Evolutionary conservation across 352 stramenopile genomes (phyloP), one percentile per base, ranked within the genome.

Genomic region (Aphanomyces cochlioides): DNA sequence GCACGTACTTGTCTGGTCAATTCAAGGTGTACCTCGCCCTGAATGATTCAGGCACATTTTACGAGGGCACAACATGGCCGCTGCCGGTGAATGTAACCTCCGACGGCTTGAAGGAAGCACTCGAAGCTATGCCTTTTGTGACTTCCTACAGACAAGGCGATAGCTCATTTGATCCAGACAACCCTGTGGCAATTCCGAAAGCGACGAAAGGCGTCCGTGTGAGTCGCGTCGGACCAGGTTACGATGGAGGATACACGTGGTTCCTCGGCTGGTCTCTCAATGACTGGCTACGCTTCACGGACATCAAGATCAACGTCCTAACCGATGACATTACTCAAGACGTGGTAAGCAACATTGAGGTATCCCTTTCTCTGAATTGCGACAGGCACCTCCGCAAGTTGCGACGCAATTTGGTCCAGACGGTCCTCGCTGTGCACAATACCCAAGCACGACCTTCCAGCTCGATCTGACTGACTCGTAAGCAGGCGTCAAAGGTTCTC

Each of bases 191-290:
- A 8, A 50, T 61, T n/a, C 64, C 64, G 8, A 63, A 5, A 36
- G 64, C 64, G 8, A 70, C 90, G 54, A 90, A 90, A 58, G 85
- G 85, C 12, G 85, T 93, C 8, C 83, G 83, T 3, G 83, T 93
- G 8, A 80, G 78, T 45, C 83, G 85, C 7, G 79, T 88, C 21
- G 85, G 85, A 0, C 85, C 85, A 7, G 87, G 80, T 60, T 67
- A 89, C 1, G 85, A 93, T 47, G 85, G 85, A 17, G 85, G 85
- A 1, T 79, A 93, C 63, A 88, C 73, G 0, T 93, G 85, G 85
- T 79, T 79, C 3, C 74, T 93, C 0, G 81, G 86, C 40, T 93
- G 85, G 85, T 81, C 83, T 0, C 76, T 93, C 36, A 79, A 87
- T 17, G 83, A 93, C 74, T 90, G 89, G 63, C 63, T 81, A 12